phyloP scores from a whole-genome alignment of 495 filamentous ascomycete species.

The Hypomontagnella monticulosa region DNA sequence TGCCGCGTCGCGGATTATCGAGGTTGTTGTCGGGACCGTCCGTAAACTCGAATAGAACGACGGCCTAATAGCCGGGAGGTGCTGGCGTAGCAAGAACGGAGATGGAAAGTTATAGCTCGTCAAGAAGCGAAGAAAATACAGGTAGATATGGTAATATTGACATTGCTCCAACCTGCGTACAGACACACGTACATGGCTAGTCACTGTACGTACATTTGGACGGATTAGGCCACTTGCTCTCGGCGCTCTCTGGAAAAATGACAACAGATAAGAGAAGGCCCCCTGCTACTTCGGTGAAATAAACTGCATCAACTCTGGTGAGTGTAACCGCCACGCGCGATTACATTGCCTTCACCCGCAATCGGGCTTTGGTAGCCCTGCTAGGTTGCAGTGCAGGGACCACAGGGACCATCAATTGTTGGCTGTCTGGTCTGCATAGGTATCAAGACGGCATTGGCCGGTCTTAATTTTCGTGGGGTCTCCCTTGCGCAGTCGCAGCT shows the following conservation, averaged over 20 bases:
- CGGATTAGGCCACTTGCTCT: no score
- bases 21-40: neutral
- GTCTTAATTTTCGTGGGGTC: neutral
- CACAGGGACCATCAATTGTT: neutral
- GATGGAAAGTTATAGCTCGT: neutral
- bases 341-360: neutral
- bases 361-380: neutral
- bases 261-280: neutral
- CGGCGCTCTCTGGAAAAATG: neutral
- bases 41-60: neutral
- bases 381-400: neutral
- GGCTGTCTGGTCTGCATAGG: neutral
- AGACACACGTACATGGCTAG: neutral
- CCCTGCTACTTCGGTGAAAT: slow-evolving; percentile 9
- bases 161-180: neutral
- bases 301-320: neutral
- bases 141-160: neutral
- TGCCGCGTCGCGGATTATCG: neutral
- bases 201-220: neutral
- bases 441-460: slow-evolving; percentile 10
- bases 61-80: slow-evolving; percentile 12
- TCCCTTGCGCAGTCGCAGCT: neutral
- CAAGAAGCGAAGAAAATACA: neutral
- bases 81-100: neutral
- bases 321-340: slow-evolving; percentile 1